Percentiles rank a stretch among this genome's conserved stretches.
These are phyloP conservation scores for Talaromyces stipitatus DNA, from an alignment of 495 filamentous ascomycete genomes.

Conservation along the genomic window DNA sequence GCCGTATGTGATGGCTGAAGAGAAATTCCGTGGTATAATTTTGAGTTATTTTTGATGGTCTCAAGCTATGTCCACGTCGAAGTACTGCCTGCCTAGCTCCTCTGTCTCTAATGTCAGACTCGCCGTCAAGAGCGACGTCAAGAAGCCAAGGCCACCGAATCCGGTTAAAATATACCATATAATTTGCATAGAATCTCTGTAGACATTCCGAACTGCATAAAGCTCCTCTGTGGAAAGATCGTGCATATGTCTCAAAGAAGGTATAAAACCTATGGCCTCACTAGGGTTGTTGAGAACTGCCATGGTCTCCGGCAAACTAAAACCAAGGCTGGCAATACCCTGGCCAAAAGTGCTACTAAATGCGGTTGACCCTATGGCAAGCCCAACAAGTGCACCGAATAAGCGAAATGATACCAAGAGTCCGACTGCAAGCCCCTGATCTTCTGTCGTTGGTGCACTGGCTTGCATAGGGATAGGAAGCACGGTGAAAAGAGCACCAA, in stretches of 20 bases:
- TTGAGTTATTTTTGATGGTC: no score
- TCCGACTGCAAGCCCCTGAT: neutral
- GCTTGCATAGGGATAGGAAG: neutral
- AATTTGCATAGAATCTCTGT: neutral
- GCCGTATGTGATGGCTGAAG: conserved; percentile 1
- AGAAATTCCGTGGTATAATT: no score
- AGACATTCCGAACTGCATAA: neutral
- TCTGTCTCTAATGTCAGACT: neutral
- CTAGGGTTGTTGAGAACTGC: neutral
- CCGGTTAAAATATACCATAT: neutral
- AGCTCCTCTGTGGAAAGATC: neutral
- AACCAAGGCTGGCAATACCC: neutral
- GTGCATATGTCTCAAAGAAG: neutral
- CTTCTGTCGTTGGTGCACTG: neutral
- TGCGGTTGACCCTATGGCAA: neutral
- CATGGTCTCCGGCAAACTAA: neutral
- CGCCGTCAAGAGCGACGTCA: neutral
- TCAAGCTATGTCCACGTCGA: neutral
- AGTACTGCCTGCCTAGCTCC: neutral
- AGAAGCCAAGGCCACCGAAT: neutral
- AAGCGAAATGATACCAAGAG: neutral
- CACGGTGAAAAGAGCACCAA: conserved; percentile 8
- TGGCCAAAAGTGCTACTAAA: neutral
- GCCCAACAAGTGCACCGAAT: neutral
- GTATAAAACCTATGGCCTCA: neutral